Base-by-base conservation (phyloP, 1,139 yeast genomes). In the Tardiomyces depauwii region DNA sequence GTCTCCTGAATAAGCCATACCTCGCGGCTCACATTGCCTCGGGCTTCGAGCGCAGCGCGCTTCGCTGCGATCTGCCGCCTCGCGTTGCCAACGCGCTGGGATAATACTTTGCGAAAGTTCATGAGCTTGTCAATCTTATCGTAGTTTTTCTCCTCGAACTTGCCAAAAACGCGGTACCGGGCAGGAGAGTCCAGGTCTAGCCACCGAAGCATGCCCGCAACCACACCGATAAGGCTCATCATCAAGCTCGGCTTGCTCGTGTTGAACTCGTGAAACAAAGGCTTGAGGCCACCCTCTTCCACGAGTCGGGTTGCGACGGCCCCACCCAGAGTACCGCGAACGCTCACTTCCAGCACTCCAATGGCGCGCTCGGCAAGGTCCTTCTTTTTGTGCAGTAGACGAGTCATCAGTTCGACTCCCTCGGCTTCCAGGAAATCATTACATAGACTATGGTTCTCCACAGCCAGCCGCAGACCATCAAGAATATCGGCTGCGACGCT, bases 341-440 rank as follows among this genome's bases (percentile, higher is more conserved):
- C 47, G 2, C 59, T 54, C 39, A 52, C 51, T 18, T 51, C 55
- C n/a, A 64, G 45, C 3, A 58, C 55, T 18, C 49, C 51, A 18
- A 57, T 44, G 1, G 64, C 63, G 7, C 56, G 54, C 13, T 46
- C 45, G 18, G 51, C 47, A 5, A 21, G 25, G 30, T 57, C 42
- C 14, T 44, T 45, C 42, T 46, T 46, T 43, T 46, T 55, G 44
- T 39, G 55, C 19, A 59, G 33, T 30, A 64, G 41, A 12, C 58
- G 50, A 13, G 60, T 45, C 53, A 61, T 51, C n/a, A 65, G 52
- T 39, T 63, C 67, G 12, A 60, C 49, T 5, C 68, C 68, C 44
- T 64, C 68, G 14, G 49, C 50, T 23, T 59, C 57, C 4, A 59
- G 44, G 43, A 64, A 59, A 30, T 45, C 45, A 13, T 50, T 52